Conservation (phyloP, 305 asterid species). For the Fraxinus nigra region DNA sequence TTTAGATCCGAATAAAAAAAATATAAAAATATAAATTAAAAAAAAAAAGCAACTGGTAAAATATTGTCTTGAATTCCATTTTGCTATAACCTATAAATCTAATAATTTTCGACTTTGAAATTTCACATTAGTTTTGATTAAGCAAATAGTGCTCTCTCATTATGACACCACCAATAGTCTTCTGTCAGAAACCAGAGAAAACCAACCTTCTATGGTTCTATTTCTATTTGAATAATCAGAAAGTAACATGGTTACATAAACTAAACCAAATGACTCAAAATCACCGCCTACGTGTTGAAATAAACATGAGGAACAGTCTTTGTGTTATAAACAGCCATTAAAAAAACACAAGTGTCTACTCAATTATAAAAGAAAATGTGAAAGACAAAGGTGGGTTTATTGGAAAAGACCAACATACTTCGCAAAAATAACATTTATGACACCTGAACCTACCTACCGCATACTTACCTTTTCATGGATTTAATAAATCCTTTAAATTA, state of each 20-base stretch:
- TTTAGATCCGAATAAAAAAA: slow-evolving; percentile 8
- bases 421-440: background rate
- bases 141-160: background rate
- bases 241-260: background rate
- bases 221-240: background rate
- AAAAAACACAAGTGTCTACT: background rate
- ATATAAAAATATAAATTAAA: background rate
- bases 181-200: slow-evolving; percentile 2
- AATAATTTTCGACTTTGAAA: background rate
- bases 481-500: background rate
- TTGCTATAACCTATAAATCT: background rate
- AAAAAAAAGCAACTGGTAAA: slow-evolving; percentile 10
- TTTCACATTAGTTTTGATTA: background rate
- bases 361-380: background rate
- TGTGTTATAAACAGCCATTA: background rate
- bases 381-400: background rate
- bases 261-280: background rate
- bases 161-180: background rate
- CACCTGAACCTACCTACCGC: background rate
- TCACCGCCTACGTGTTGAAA: background rate
- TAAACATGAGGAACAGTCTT: background rate
- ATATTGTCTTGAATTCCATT: background rate
- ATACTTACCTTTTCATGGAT: slow-evolving; percentile 2
- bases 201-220: background rate
- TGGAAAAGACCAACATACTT: background rate